Percentiles rank a stretch among this genome's conserved stretches.
These are phyloP conservation scores for Helichrysum umbraculigerum DNA, from an alignment of 129 eudicot genomes.

Conservation along the genomic window DNA sequence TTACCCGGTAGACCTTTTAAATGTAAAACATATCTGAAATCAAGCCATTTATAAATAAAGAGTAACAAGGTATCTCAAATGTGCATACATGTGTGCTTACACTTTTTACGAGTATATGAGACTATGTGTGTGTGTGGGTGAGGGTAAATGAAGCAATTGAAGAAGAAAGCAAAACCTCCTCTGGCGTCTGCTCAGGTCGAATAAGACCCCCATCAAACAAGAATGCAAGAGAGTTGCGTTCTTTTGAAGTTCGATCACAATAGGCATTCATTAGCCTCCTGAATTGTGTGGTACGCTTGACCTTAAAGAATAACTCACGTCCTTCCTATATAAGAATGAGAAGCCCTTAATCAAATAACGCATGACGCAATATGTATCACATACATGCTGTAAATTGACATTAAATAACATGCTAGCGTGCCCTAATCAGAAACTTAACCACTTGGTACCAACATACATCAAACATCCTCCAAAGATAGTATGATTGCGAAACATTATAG, in stretches of 20 bases:
- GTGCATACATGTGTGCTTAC: background rate
- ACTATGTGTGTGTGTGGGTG: background rate
- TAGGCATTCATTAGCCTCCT: background rate
- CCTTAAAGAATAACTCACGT: background rate
- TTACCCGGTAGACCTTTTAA: too few relatives aligned
- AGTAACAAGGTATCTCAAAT: too few relatives aligned
- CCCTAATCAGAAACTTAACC: background rate
- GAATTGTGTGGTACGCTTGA: background rate
- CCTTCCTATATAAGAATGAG: background rate
- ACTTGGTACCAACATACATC: constrained; percentile 2
- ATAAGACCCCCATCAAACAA: constrained; percentile 2
- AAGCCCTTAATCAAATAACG: background rate
- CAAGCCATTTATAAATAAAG: background rate
- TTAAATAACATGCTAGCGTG: background rate
- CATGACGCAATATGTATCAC: background rate
- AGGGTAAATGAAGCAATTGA: background rate
- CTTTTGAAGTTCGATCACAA: background rate
- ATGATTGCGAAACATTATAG: background rate
- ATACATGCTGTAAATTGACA: background rate
- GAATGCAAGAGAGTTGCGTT: background rate
- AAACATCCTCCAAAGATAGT: background rate
- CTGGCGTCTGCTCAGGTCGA: background rate
- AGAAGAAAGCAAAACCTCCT: background rate
- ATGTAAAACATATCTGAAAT: too few relatives aligned
- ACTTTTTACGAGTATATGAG: background rate